Base-by-base conservation (phyloP, 2,329 filamentous ascomycete species). In the Alternaria ventricosa region DNA sequence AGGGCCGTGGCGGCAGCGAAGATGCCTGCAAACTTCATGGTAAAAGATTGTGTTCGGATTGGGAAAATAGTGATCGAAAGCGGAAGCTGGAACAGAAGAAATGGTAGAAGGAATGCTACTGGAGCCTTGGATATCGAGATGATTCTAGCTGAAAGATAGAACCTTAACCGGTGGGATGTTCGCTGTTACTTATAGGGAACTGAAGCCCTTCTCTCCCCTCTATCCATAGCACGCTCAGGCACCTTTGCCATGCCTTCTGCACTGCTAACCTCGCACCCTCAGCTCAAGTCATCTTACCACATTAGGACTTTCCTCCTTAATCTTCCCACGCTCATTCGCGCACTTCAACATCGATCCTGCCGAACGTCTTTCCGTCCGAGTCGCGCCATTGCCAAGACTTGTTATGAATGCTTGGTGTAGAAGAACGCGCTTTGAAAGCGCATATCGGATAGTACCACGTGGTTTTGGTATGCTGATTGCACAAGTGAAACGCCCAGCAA, bases 1-100 rank as follows among this genome's bases (percentile, higher is more conserved):
- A 73, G 56, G 41, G 73, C 70, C 54, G 64, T 50, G 33, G 71
- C 60, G 55, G 63, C 61, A 55, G 63, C 59, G 54, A 71, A 28
- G 20, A 65, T 44, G 55, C 49, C 54, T 41, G 63, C 60, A 27
- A 63, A 58, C 59, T 68, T 71, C 71, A 73, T 73, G 53, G 25
- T 67, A 49, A 56, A 25, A 41, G 54, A 58, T 49, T 25, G 30
- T 22, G 10, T 15, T 18, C 22, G 20, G 20, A 5, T 60, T 15
- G 27, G 6, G 11, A 23, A 11, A 30, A 41, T n/a, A 13, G 3
- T 28, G 20, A 27, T 44, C n/a, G 9, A 45, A 33, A 33, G 45
- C n/a, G 20, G 33, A 46, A 55, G 49, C 20, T 49, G 58, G 43
- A 56, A 49, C 11, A 18, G 30, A 22, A 15, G 28, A 22, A 12